phyloP scores from a whole-genome alignment of 345 rosid species.

The Leavenworthia alabamica region DNA sequence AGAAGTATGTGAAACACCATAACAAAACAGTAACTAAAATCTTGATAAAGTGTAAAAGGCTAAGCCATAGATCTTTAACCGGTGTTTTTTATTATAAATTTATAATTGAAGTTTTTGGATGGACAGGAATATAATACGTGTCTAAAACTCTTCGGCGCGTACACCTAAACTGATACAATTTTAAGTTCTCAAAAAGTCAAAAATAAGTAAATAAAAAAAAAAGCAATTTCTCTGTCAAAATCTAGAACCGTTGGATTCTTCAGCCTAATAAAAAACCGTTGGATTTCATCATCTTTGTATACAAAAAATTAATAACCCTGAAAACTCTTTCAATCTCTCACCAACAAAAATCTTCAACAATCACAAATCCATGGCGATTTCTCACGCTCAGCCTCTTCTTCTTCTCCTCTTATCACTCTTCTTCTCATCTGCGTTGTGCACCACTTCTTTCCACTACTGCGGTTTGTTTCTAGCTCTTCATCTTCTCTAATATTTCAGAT shows the following conservation, averaged over 20 bases:
- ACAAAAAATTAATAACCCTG: not conserved
- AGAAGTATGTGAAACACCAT: too few relatives aligned
- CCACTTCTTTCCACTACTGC: slow-evolving; percentile 29
- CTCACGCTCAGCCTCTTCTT: slow-evolving; percentile 19
- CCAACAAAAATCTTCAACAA: slow-evolving; percentile 3
- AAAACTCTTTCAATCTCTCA: not conserved
- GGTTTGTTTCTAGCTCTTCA: slow-evolving; percentile 15
- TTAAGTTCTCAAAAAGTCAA: not conserved
- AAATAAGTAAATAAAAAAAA: too few relatives aligned
- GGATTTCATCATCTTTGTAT: slow-evolving; percentile 5
- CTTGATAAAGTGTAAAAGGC: too few relatives aligned
- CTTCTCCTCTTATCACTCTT: slow-evolving; percentile 12
- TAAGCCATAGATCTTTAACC: too few relatives aligned
- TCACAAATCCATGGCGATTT: slow-evolving; percentile 28
- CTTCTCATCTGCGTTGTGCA: slow-evolving; percentile 16
- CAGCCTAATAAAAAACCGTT: not conserved
- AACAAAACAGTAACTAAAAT: too few relatives aligned
- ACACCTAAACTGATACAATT: not conserved
- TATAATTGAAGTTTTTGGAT: too few relatives aligned
- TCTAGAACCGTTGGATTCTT: slow-evolving; percentile 15
- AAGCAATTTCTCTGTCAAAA: not conserved
- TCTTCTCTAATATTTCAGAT: not conserved
- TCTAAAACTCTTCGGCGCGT: not conserved
- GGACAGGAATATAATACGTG: too few relatives aligned
- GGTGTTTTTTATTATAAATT: too few relatives aligned